Percentiles rank a stretch among this genome's conserved stretches.
Evolutionary conservation across 1,284 basidiomycete species (phyloP).

Genomic region (Irpex lacteus): DNA sequence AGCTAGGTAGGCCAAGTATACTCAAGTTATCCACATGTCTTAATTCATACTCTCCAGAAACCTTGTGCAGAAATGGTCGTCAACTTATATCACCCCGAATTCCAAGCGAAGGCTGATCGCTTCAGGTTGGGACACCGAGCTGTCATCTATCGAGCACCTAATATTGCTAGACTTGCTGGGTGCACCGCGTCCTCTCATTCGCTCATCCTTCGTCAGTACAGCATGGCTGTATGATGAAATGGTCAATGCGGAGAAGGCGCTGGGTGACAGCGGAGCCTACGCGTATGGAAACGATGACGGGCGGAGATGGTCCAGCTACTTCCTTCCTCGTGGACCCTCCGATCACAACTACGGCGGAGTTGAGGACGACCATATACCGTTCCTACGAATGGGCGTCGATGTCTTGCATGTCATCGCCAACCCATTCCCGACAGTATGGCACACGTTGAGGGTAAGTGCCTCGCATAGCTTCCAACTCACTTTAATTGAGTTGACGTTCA

Average conservation of each 20-base stretch:
- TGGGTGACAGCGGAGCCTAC: constrained; percentile 63
- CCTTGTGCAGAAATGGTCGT: constrained; percentile 81
- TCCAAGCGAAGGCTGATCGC: constrained; percentile 59
- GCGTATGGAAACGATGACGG: constrained; percentile 38
- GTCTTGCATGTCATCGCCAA: constrained; percentile 88
- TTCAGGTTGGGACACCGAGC: constrained; percentile 49
- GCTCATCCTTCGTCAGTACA: constrained; percentile 83
- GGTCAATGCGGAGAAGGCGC: constrained; percentile 60
- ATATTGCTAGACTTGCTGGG: constrained; percentile 91
- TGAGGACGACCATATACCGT: constrained; percentile 95
- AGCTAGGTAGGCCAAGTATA: constrained; percentile 56
- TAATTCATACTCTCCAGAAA: constrained; percentile 49
- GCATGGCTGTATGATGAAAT: constrained; percentile 88
- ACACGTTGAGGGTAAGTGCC: constrained; percentile 63
- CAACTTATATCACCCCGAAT: constrained; percentile 61
- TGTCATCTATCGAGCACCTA: constrained; percentile 85
- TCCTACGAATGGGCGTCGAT: constrained; percentile 81
- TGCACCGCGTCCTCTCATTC: constrained; percentile 66
- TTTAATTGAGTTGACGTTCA: constrained; percentile 1
- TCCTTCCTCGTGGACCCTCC: constrained; percentile 43
- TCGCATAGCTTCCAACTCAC: not conserved
- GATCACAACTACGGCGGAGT: constrained; percentile 60
- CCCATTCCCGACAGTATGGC: constrained; percentile 94
- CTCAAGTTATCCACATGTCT: too few species aligned
- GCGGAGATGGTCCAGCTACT: constrained; percentile 59